These are phyloP conservation scores for Ambispora gerdemannii DNA, from an alignment of 192 early-diverging fungal genomes.

Conservation along the genomic window DNA sequence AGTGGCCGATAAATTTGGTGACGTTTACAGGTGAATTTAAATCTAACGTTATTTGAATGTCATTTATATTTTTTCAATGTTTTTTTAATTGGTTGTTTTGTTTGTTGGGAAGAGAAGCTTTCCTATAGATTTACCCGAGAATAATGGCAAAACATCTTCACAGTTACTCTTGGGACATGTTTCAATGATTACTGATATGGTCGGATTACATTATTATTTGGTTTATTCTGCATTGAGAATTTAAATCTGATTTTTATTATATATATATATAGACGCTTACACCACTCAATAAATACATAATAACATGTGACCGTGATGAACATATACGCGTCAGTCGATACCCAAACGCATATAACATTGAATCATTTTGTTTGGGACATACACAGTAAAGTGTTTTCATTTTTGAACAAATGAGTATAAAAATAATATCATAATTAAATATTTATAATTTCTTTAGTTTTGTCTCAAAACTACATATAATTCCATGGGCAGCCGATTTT, in stretches of 20 bases:
- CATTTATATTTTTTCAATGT: no score
- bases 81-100: no score
- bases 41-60: no score
- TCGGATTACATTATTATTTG: slow-evolving; percentile 29
- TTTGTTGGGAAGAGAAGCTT: no score
- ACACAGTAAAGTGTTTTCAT: slow-evolving; percentile 55
- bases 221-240: background rate
- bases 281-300: slow-evolving; percentile 59
- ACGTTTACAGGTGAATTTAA: slow-evolving; percentile 79
- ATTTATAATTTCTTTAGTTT: slow-evolving; percentile 47
- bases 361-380: slow-evolving; percentile 88
- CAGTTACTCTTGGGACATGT: slow-evolving; percentile 82
- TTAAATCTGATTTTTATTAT: background rate
- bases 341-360: slow-evolving; percentile 87
- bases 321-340: slow-evolving; percentile 92
- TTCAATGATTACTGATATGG: slow-evolving; percentile 88
- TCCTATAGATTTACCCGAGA: slow-evolving; percentile 38
- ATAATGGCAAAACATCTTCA: slow-evolving; percentile 36
- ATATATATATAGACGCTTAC: slow-evolving; percentile 52
- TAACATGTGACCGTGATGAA: slow-evolving; percentile 97
- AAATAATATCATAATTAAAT: background rate
- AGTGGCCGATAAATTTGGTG: slow-evolving; percentile 94
- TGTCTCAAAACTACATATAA: slow-evolving; percentile 62
- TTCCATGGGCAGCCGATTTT: slow-evolving; percentile 49
- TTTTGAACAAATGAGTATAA: background rate